These are phyloP conservation scores for Aspergillus awamori DNA, from an alignment of 2,329 filamentous ascomycete species.

Conservation along the genomic window DNA sequence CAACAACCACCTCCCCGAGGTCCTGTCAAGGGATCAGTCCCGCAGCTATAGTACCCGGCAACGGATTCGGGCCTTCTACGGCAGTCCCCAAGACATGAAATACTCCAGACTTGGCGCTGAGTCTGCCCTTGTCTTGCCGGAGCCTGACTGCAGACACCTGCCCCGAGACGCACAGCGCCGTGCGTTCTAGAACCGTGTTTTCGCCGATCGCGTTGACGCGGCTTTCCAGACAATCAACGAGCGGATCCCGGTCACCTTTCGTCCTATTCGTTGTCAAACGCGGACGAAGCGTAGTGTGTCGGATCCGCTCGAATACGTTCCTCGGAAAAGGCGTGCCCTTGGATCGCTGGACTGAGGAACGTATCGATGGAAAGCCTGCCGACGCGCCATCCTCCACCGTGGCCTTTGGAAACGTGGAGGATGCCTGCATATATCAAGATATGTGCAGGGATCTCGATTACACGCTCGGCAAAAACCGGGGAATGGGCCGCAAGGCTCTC, in stretches of 20 bases:
- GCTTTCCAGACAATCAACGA: neutral
- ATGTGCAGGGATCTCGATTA: neutral
- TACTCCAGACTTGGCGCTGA: neutral
- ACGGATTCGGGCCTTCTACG: neutral
- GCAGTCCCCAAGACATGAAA: neutral
- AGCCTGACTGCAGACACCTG: neutral
- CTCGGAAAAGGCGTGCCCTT: conserved; percentile 6
- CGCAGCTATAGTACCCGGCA: neutral
- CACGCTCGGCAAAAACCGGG: neutral
- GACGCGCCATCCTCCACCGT: neutral
- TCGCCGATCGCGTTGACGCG: neutral
- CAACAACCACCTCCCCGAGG: neutral
- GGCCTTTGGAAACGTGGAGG: neutral
- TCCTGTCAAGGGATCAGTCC: neutral
- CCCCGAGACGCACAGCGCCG: neutral
- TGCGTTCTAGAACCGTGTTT: neutral
- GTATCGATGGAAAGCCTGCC: neutral
- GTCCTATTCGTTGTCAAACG: neutral
- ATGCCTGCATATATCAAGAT: neutral
- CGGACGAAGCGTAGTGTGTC: conserved; percentile 5
- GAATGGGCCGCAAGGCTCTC: neutral
- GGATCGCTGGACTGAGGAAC: neutral
- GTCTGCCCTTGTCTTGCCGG: neutral
- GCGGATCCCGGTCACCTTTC: neutral
- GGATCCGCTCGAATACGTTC: neutral